Conservation (phyloP, 768 basidiomycete genomes). For the Leccinum broughii region DNA sequence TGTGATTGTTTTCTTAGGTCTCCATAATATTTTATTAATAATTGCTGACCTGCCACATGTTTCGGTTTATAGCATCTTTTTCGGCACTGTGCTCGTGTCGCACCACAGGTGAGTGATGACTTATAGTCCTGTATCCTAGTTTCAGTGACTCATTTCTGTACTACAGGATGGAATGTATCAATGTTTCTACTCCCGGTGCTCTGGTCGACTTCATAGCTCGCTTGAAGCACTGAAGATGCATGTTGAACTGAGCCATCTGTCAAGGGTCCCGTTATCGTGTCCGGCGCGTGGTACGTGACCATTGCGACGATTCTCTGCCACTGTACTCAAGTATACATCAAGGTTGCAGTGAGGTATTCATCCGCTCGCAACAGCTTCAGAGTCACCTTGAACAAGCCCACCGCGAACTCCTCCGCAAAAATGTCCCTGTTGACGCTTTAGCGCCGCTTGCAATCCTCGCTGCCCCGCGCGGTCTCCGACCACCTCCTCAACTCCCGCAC, state of each 20-base stretch:
- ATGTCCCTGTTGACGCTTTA: conserved; percentile 16
- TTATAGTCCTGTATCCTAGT: background rate
- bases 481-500: conserved; percentile 18
- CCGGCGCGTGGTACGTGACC: conserved; percentile 25
- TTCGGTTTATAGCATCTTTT: conserved; percentile 24
- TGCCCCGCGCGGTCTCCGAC: conserved; percentile 19
- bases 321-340: conserved; percentile 10
- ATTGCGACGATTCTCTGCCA: background rate
- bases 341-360: conserved; percentile 28
- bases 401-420: conserved; percentile 17
- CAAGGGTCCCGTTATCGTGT: conserved; percentile 28
- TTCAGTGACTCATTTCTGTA: background rate
- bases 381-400: conserved; percentile 27
- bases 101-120: conserved; percentile 12
- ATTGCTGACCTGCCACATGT: conserved; percentile 10
- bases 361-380: conserved; percentile 27
- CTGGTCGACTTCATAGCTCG: conserved; percentile 29
- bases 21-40: background rate
- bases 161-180: conserved; percentile 29
- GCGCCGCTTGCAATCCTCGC: conserved; percentile 21
- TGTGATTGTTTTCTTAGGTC: background rate
- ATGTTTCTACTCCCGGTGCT: conserved; percentile 28
- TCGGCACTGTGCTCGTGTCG: conserved; percentile 25
- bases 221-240: conserved; percentile 22
- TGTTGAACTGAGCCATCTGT: conserved; percentile 33